A percentile compares a stretch with the other conserved stretches of the same genome.
These are phyloP conservation scores for Yamadazyma dushanensis DNA, from an alignment of 1,139 yeast genomes.

Conservation along the genomic window DNA sequence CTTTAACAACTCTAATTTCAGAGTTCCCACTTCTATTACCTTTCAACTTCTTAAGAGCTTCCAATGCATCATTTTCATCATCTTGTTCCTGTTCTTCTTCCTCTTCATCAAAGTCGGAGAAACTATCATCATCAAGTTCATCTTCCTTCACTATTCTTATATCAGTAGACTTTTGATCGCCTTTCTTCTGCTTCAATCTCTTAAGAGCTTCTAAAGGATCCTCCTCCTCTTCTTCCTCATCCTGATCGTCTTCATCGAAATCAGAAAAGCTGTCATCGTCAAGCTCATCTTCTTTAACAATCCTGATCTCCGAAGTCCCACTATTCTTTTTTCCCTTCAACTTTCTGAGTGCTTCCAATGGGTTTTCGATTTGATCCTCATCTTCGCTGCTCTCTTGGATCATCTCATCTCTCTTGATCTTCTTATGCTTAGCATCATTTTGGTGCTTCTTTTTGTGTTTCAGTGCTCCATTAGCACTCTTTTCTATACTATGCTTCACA, in stretches of 20 bases:
- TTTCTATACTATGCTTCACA: background rate
- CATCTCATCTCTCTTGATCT: background rate
- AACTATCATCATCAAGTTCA: constrained; percentile 25
- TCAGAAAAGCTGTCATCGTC: constrained; percentile 5
- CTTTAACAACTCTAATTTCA: constrained; percentile 21
- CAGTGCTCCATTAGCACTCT: background rate
- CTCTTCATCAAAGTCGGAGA: constrained; percentile 14
- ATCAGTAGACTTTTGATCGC: constrained; percentile 3
- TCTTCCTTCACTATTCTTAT: constrained; percentile 30
- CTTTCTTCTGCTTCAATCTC: constrained; percentile 14
- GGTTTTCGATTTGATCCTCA: constrained; percentile 11
- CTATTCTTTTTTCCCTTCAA: constrained; percentile 2
- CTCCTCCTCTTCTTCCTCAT: constrained; percentile 15
- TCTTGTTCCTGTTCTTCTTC: constrained; percentile 18
- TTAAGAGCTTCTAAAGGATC: constrained; percentile 23
- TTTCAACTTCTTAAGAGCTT: constrained; percentile 17
- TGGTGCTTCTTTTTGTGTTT: background rate
- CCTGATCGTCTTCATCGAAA: constrained; percentile 11
- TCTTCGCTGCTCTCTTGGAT: background rate
- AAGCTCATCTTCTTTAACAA: constrained; percentile 23
- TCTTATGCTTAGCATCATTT: background rate
- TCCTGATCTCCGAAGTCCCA: constrained; percentile 11
- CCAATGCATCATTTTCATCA: constrained; percentile 21
- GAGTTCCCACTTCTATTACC: background rate
- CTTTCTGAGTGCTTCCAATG: constrained; percentile 22